A percentile compares a stretch with the other conserved stretches of the same genome.
phyloP scores from a whole-genome alignment of 306 rosid species.

The Vigna trinervia region DNA sequence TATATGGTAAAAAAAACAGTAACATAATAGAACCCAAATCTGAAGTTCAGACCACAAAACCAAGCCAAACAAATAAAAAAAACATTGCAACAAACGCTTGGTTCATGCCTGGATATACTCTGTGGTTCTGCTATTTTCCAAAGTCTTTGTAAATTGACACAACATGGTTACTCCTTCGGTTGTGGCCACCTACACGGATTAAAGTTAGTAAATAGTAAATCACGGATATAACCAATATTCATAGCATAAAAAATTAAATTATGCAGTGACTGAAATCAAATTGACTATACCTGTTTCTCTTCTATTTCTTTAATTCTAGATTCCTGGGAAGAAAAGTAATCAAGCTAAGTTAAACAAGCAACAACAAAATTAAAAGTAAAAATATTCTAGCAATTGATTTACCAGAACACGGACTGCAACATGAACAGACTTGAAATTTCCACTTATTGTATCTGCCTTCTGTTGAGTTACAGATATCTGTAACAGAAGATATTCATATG shows the following conservation, averaged over 20 bases:
- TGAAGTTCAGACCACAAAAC: slow-evolving; percentile 22
- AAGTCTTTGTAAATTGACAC: slow-evolving; percentile 54
- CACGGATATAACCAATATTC: slow-evolving; percentile 37
- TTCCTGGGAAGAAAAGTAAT: slow-evolving; percentile 62
- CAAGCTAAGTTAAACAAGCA: slow-evolving; percentile 35
- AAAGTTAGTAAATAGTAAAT: slow-evolving; percentile 23
- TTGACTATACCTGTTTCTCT: slow-evolving; percentile 77
- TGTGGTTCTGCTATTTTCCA: slow-evolving; percentile 57
- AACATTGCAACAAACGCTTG: slow-evolving; percentile 8
- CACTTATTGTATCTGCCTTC: slow-evolving; percentile 52
- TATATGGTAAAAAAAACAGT: slow-evolving; percentile 29
- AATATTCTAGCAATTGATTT: slow-evolving; percentile 39
- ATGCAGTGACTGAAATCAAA: slow-evolving; percentile 9
- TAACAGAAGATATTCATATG: slow-evolving; percentile 32
- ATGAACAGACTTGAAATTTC: slow-evolving; percentile 57
- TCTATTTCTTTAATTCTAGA: slow-evolving; percentile 71
- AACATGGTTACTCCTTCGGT: slow-evolving; percentile 62
- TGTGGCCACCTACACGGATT: slow-evolving; percentile 59
- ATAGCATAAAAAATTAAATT: slow-evolving; percentile 13
- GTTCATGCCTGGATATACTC: slow-evolving; percentile 70
- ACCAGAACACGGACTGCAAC: slow-evolving; percentile 70
- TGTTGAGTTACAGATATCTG: slow-evolving; percentile 66
- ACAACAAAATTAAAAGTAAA: slow-evolving; percentile 8
- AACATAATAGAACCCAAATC: slow-evolving; percentile 6
- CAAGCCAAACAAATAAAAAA: slow-evolving; percentile 20